Evolutionary conservation across 345 rosid genomes (phyloP).

Genomic region (Sisymbrium irio): DNA sequence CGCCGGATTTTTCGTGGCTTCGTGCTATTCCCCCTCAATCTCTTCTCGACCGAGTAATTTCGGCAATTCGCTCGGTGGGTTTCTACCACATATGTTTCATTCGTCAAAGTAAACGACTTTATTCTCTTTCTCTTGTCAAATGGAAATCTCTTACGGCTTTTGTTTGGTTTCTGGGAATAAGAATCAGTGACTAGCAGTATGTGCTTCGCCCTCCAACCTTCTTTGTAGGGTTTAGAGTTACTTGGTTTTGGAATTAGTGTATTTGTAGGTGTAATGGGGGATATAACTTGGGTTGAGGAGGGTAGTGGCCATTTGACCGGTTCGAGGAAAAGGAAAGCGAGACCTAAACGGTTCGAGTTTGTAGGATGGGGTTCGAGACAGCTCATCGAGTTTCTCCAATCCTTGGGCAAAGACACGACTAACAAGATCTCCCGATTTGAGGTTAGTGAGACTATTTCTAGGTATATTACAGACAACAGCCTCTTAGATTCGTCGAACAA

Average conservation of each 20-base stretch:
- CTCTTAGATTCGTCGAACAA: conserved; percentile 49
- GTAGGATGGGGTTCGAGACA: conserved; percentile 78
- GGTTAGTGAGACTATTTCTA: conserved; percentile 44
- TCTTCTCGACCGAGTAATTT: conserved; percentile 3
- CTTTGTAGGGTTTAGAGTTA: too few relatives aligned
- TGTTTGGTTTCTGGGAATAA: too few relatives aligned
- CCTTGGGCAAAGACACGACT: conserved; percentile 47
- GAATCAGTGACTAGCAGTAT: too few relatives aligned
- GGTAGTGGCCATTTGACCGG: conserved; percentile 3
- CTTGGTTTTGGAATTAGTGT: not conserved
- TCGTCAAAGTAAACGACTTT: not conserved
- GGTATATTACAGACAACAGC: conserved; percentile 43
- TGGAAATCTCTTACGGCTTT: too few relatives aligned
- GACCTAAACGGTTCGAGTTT: conserved; percentile 46
- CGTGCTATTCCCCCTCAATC: not conserved
- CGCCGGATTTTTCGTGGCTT: not conserved
- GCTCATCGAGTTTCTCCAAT: conserved; percentile 60
- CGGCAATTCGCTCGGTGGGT: not conserved
- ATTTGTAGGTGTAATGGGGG: conserved; percentile 16
- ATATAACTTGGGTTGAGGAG: conserved; percentile 48
- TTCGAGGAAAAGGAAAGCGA: conserved; percentile 45
- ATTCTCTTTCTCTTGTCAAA: too few relatives aligned
- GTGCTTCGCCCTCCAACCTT: too few relatives aligned
- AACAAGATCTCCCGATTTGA: conserved; percentile 47
- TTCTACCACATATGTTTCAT: not conserved